phyloP scores from a whole-genome alignment of 2,329 filamentous ascomycete species.

The Sclerotiophoma versabilis region DNA sequence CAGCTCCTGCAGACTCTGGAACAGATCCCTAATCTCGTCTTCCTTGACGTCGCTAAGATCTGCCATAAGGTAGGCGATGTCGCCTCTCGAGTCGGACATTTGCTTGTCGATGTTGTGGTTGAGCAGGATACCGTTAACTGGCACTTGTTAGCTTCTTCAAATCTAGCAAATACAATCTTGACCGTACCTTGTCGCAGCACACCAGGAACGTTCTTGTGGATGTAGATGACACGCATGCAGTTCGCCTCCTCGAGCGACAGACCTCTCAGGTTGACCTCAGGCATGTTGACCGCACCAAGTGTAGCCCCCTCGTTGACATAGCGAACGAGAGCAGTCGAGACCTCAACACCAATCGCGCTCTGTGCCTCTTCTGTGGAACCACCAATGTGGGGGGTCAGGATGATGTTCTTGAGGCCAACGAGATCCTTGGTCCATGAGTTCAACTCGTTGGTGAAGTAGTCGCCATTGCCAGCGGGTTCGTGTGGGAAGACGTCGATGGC shows the following conservation, averaged over 20 bases:
- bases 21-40: conserved; percentile 83
- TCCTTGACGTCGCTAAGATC: conserved; percentile 89
- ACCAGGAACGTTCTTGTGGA: conserved; percentile 95
- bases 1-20: conserved; percentile 80
- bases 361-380: conserved; percentile 98
- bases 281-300: conserved; percentile 91
- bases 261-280: conserved; percentile 91
- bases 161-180: neutral
- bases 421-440: conserved; percentile 89
- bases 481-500: conserved; percentile 96
- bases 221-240: conserved; percentile 92
- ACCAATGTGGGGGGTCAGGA: conserved; percentile 95
- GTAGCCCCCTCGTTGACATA: conserved; percentile 97
- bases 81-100: conserved; percentile 93
- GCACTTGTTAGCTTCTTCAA: conserved; percentile 17
- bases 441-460: conserved; percentile 87
- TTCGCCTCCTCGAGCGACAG: conserved; percentile 88
- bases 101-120: conserved; percentile 99
- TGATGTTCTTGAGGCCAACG: conserved; percentile 85
- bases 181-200: conserved; percentile 79
- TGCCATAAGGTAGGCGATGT: conserved; percentile 96
- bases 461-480: conserved; percentile 91
- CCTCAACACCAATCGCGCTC: conserved; percentile 93
- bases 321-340: conserved; percentile 83
- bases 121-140: conserved; percentile 91